phyloP scores from a whole-genome alignment of 208 protist genomes.

The Novymonas esmeraldas region DNA sequence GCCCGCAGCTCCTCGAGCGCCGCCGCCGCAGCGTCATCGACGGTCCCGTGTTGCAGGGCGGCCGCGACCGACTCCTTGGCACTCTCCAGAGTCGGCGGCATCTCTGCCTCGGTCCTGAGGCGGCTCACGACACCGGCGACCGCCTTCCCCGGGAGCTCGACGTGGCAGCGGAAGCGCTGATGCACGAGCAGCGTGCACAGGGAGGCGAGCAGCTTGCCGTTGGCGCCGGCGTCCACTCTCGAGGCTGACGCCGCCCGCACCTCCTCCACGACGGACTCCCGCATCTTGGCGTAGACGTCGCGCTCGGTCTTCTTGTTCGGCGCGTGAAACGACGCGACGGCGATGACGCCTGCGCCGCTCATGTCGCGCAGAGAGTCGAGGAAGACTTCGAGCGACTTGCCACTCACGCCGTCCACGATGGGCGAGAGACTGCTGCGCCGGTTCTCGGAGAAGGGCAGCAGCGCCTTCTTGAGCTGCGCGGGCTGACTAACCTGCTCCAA shows the following conservation, averaged over 20 bases:
- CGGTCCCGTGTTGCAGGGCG: slow-evolving; percentile 36
- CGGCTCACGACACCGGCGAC: slow-evolving; percentile 57
- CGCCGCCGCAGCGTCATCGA: slow-evolving; percentile 24
- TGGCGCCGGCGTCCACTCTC: slow-evolving; percentile 33
- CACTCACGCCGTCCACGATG: slow-evolving; percentile 44
- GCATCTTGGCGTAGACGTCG: slow-evolving; percentile 46
- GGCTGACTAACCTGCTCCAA: slow-evolving; percentile 39
- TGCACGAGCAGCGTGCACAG: slow-evolving; percentile 64
- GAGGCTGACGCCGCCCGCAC: slow-evolving; percentile 34
- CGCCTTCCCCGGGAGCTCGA: slow-evolving; percentile 64
- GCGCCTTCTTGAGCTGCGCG: slow-evolving; percentile 33
- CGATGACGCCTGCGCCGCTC: slow-evolving; percentile 48
- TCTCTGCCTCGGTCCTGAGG: slow-evolving; percentile 33
- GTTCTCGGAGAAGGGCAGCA: slow-evolving; percentile 46
- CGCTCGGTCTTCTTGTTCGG: slow-evolving; percentile 77
- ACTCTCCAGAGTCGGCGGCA: slow-evolving; percentile 31
- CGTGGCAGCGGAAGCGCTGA: slow-evolving; percentile 46
- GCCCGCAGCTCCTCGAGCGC: slow-evolving; percentile 47
- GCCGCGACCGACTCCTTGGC: slow-evolving; percentile 42
- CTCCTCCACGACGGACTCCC: slow-evolving; percentile 22
- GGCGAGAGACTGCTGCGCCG: slow-evolving; percentile 42
- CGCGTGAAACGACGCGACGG: slow-evolving; percentile 65
- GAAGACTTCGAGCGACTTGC: slow-evolving; percentile 48
- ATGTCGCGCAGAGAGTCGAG: slow-evolving; percentile 49
- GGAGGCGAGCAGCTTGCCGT: slow-evolving; percentile 46